Base-by-base conservation (phyloP, 768 basidiomycete species). In the Mycena vulgaris region DNA sequence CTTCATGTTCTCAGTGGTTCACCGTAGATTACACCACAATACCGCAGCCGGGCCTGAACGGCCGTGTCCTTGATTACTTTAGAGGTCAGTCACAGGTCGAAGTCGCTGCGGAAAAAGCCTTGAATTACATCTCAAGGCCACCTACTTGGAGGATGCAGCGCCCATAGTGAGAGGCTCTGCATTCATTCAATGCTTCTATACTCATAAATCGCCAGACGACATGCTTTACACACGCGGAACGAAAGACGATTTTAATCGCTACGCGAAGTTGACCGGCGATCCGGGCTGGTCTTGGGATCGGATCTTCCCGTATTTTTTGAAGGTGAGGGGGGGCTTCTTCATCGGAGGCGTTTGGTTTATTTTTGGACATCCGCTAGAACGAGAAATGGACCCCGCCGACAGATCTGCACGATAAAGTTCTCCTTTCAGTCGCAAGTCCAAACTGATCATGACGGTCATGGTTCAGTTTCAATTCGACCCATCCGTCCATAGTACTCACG, bases 271-370 rank as follows among this genome's bases (percentile, higher is more conserved):
- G 21, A 79, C 82, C 16, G 79, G 79, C 10, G 83, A 86, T 69
- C 21, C 65, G 13, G 80, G 81, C 17, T 85, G 82, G 83, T 76
- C 75, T 13, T 86, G 84, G 84, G 66, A 77, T 27, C 77, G 75
- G 17, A 77, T 86, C 35, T 74, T 77, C 37, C 75, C 79, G 47
- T 84, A 81, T 69, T 75, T 80, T 45, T 64, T 69, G 35, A 79
- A 79, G 71, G 83, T 82, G 57, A 55, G 49, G 51, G 14, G n/a
- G 3, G 35, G 35, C 25, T 11, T 33, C n/a, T 30, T 49, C 33
- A 21, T 28, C n/a, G n/a, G 39, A 17, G 47, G 5, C 17, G 3
- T 23, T 53, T 21, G 25, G 40, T 14, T 27, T 28, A 37, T 39
- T 16, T 39, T 3, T 13, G 13, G 14, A 31, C 40, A 14, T n/a